phyloP scores from a whole-genome alignment of 2,329 filamentous ascomycete species.

The Byssochlamys sp. region DNA sequence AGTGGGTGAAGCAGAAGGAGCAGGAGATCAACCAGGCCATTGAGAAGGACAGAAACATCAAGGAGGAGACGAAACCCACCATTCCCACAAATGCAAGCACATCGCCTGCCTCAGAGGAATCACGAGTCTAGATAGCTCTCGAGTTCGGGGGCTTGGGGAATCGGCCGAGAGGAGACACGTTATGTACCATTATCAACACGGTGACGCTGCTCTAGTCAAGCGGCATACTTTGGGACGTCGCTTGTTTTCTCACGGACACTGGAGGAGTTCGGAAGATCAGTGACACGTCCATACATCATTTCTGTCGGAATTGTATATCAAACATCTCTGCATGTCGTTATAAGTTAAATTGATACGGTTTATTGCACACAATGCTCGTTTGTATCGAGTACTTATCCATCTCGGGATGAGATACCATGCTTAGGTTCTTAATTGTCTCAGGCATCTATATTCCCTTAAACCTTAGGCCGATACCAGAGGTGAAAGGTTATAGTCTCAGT shows the following conservation, averaged over 20 bases:
- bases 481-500: too few relatives aligned
- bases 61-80: conserved; percentile 21
- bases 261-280: not conserved
- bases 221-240: not conserved
- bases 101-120: not conserved
- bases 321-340: not conserved
- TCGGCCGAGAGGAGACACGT: not conserved
- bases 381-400: not conserved
- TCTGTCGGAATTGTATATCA: not conserved
- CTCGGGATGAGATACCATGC: not conserved
- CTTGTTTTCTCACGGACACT: not conserved
- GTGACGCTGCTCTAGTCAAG: not conserved
- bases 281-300: not conserved
- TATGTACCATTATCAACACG: not conserved
- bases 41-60: conserved; percentile 24
- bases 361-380: not conserved
- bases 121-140: not conserved
- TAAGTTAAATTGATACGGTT: not conserved
- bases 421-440: not conserved
- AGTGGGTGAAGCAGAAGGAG: conserved; percentile 36
- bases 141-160: not conserved
- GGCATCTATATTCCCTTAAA: not conserved
- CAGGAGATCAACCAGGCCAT: conserved; percentile 30
- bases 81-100: not conserved
- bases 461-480: not conserved